Evolutionary conservation across 345 rosid species (phyloP).

Genomic region (Aquilaria sinensis): DNA sequence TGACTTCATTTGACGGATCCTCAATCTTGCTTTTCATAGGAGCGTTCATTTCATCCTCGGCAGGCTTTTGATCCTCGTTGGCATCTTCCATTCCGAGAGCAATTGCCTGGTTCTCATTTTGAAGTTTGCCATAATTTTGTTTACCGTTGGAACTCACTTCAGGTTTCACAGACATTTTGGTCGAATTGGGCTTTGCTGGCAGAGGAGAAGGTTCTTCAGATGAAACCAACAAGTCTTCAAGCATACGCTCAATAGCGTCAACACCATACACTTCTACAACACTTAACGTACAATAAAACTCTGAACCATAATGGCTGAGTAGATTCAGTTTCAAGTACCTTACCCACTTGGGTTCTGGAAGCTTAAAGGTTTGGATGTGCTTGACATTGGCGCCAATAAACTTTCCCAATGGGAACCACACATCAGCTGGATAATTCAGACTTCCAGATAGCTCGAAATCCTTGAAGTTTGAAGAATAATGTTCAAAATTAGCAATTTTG

Average conservation of each 20-base stretch:
- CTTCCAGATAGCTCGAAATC: slow-evolving; percentile 79
- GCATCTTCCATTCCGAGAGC: slow-evolving; percentile 17
- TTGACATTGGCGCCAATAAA: slow-evolving; percentile 69
- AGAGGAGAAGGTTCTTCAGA: slow-evolving; percentile 32
- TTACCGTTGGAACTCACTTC: slow-evolving; percentile 26
- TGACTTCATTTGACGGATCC: slow-evolving; percentile 53
- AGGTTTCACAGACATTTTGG: slow-evolving; percentile 20
- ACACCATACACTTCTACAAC: slow-evolving; percentile 81
- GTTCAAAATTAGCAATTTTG: slow-evolving; percentile 85
- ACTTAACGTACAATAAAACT: slow-evolving; percentile 89
- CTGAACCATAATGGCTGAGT: slow-evolving; percentile 84
- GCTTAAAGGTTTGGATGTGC: slow-evolving; percentile 68
- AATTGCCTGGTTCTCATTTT: slow-evolving; percentile 17
- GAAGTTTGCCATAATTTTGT: slow-evolving; percentile 26
- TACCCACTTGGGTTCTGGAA: slow-evolving; percentile 84
- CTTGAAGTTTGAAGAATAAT: slow-evolving; percentile 79
- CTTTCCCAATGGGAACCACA: slow-evolving; percentile 54
- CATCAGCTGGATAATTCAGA: slow-evolving; percentile 64
- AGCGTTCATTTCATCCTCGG: slow-evolving; percentile 25
- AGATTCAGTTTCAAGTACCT: slow-evolving; percentile 75
- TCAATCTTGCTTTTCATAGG: slow-evolving; percentile 28
- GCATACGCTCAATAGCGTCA: slow-evolving; percentile 90
- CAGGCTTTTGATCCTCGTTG: slow-evolving; percentile 28
- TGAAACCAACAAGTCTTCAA: slow-evolving; percentile 76
- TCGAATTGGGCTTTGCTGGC: slow-evolving; percentile 27